A percentile compares a stretch with the other conserved stretches of the same genome.
These are phyloP conservation scores for Pyrenula aspistea DNA, from an alignment of 495 filamentous ascomycete species.

Conservation along the genomic window DNA sequence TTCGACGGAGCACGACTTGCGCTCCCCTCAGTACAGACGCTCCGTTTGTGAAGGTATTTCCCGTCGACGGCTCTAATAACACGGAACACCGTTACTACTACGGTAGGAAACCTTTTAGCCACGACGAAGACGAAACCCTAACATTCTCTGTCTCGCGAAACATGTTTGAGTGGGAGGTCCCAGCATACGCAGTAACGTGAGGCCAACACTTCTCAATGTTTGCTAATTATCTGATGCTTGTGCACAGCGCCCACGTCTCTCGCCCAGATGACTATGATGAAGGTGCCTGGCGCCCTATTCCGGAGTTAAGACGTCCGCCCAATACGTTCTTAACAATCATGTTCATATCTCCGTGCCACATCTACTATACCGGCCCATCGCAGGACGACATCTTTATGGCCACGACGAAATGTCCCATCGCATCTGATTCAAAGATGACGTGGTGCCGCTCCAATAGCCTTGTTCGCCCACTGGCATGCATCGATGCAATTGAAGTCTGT, in stretches of 20 bases:
- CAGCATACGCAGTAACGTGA: constrained; percentile 11
- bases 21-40: constrained; percentile 5
- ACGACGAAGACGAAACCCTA: neutral
- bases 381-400: constrained; percentile 13
- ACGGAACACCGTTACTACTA: constrained; percentile 10
- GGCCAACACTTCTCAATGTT: neutral
- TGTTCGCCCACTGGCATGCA: constrained; percentile 9
- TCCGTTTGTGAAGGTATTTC: constrained; percentile 5
- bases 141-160: constrained; percentile 9
- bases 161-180: constrained; percentile 9
- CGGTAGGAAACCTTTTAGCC: constrained; percentile 1
- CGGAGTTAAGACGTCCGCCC: constrained; percentile 3
- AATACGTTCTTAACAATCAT: constrained; percentile 12
- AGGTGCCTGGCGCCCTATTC: constrained; percentile 6
- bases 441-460: constrained; percentile 7
- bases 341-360: constrained; percentile 9
- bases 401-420: constrained; percentile 1
- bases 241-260: constrained; percentile 5
- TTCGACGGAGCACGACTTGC: constrained; percentile 11
- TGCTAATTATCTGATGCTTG: neutral
- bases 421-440: neutral
- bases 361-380: constrained; percentile 9
- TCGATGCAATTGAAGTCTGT: constrained; percentile 10
- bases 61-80: constrained; percentile 3
- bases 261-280: neutral